Base-by-base conservation (phyloP, 139 green algal species). In the Micractinium conductrix region DNA sequence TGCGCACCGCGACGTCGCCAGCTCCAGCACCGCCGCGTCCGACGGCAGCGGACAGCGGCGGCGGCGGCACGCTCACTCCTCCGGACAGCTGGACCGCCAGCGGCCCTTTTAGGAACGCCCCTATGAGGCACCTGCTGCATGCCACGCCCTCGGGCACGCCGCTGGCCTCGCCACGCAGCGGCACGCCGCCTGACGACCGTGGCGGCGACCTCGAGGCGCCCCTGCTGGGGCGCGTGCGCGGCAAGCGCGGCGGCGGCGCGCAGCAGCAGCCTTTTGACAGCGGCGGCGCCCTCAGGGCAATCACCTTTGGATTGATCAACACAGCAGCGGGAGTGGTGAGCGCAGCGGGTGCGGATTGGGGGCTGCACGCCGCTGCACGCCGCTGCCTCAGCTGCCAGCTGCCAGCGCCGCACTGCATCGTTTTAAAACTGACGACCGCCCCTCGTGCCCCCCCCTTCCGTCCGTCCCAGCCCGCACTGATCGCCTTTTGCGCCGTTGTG, bases 401-500 rank as follows among this genome's bases (percentile, higher is more conserved):
- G n/a, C n/a, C n/a, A n/a, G n/a, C n/a, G n/a, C n/a, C n/a, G n/a
- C n/a, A n/a, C n/a, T n/a, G n/a, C n/a, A n/a, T n/a, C n/a, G n/a
- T n/a, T n/a, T n/a, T n/a, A n/a, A n/a, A n/a, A n/a, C n/a, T n/a
- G n/a, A n/a, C n/a, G n/a, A n/a, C n/a, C n/a, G n/a, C n/a, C n/a
- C n/a, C n/a, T 10, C 40, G 40, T n/a, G 42, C 42, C 42, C 19
- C 71, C 42, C 43, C 2, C 21, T 40, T 0, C 71, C 17, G 28
- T 17, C 42, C 17, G 16, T 24, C 45, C n/a, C 74, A 80, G 58
- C 76, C 76, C 8, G 76, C 76, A 1, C 55, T 82, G 12, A 82
- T 82, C 24, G 76, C 76, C 58, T 82, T 82, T 48, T 82, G 76
- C 14, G 76, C 76, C 8, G 76, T 82, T 24, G 76, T 73, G 10